These are phyloP conservation scores for Proliferodiscus dingleyae DNA, from an alignment of 2,329 filamentous ascomycete species.

Conservation along the genomic window DNA sequence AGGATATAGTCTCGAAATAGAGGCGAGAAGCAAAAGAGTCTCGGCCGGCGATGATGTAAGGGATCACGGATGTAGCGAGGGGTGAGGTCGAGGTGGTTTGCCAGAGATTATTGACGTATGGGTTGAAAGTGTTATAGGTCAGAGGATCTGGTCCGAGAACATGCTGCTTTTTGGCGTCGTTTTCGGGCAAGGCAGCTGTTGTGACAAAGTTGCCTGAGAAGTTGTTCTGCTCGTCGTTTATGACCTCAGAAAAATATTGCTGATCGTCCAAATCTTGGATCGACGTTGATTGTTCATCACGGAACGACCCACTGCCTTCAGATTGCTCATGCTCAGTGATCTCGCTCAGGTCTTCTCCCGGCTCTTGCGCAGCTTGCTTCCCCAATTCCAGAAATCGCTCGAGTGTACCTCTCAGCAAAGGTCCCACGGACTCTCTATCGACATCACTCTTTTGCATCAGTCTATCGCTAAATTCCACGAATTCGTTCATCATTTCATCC, in stretches of 20 bases:
- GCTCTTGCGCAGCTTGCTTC: conserved; percentile 2
- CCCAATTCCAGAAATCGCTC: conserved; percentile 11
- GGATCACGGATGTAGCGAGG: conserved; percentile 3
- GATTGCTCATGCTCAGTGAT: too few species aligned
- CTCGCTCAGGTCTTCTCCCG: not conserved
- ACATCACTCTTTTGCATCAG: conserved; percentile 1
- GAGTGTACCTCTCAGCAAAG: conserved; percentile 5
- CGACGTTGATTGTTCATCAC: too few species aligned
- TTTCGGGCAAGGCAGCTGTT: not conserved
- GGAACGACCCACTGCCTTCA: too few species aligned
- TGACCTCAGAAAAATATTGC: too few species aligned
- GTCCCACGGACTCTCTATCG: not conserved
- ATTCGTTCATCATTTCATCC: conserved; percentile 15
- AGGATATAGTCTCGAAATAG: conserved; percentile 15
- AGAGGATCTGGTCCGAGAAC: too few species aligned
- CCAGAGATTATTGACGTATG: conserved; percentile 3
- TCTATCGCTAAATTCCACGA: conserved; percentile 13
- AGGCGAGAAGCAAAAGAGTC: conserved; percentile 17
- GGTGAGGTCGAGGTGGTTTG: conserved; percentile 4
- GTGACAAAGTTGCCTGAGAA: not conserved
- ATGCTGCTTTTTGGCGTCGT: too few species aligned
- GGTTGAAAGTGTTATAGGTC: not conserved
- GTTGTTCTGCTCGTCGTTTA: too few species aligned
- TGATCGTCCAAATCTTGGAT: too few species aligned
- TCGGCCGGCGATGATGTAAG: conserved; percentile 16